Percentiles rank a stretch among this genome's conserved stretches.
Conservation (phyloP, 2,329 filamentous ascomycete genomes). For the Ilyonectria sp. region DNA sequence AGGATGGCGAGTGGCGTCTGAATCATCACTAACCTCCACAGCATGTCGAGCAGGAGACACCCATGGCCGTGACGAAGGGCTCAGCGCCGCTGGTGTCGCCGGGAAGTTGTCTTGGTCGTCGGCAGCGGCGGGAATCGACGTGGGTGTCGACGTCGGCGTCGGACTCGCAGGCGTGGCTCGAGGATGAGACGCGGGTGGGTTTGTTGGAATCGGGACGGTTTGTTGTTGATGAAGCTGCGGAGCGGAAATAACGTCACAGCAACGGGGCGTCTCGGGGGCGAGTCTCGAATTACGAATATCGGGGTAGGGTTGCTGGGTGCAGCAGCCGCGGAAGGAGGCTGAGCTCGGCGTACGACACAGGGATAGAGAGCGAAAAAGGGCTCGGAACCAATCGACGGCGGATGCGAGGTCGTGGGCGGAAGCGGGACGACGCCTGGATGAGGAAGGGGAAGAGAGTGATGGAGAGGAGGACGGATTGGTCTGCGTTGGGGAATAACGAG, state of each 20-base stretch:
- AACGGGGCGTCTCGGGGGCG: conserved; percentile 30
- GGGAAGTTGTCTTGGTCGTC: conserved; percentile 30
- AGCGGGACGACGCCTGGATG: conserved; percentile 14
- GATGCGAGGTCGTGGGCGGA: conserved; percentile 17
- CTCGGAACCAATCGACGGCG: conserved; percentile 21
- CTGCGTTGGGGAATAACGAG: conserved; percentile 28
- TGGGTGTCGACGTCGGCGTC: conserved; percentile 17
- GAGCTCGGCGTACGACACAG: conserved; percentile 12
- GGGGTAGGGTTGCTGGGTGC: conserved; percentile 31
- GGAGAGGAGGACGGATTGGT: conserved; percentile 23
- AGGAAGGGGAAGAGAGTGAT: conserved; percentile 17
- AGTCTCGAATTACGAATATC: conserved; percentile 45
- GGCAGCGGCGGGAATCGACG: conserved; percentile 14
- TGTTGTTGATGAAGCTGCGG: conserved; percentile 37
- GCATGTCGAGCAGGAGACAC: conserved; percentile 72
- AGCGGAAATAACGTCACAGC: conserved; percentile 48
- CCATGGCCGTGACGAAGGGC: conserved; percentile 64
- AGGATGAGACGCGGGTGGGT: conserved; percentile 31
- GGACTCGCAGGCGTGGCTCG: conserved; percentile 28
- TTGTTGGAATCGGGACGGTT: conserved; percentile 28
- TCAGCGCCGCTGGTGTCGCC: conserved; percentile 32
- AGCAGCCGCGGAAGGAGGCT: conserved; percentile 29
- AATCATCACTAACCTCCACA: conserved; percentile 62
- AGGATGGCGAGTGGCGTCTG: conserved; percentile 20
- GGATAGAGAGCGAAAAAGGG: conserved; percentile 19